Conservation (phyloP, 1,284 basidiomycete genomes). For the Jaminaea rosea region DNA sequence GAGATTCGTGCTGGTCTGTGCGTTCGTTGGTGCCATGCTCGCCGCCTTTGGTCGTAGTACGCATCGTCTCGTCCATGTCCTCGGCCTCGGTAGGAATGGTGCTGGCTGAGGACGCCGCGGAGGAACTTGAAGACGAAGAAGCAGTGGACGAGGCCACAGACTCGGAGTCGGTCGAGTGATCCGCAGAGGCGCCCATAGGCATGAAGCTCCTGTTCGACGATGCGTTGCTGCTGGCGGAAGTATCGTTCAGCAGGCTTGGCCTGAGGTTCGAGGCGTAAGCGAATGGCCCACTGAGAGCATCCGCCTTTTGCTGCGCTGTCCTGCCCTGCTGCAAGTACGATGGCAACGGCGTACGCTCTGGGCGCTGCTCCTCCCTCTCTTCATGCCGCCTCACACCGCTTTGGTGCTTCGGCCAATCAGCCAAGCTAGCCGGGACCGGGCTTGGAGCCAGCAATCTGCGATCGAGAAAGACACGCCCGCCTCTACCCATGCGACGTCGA, state of each 20-base stretch:
- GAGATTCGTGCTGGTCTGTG: constrained; percentile 7
- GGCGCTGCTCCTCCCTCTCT: constrained; percentile 4
- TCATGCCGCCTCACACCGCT: too few relatives aligned
- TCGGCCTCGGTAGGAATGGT: constrained; percentile 5
- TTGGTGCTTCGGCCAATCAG: constrained; percentile 26
- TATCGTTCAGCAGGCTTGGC: constrained; percentile 24
- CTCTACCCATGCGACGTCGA: constrained; percentile 41
- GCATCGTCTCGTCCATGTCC: constrained; percentile 4
- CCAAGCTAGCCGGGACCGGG: constrained; percentile 36
- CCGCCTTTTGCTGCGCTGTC: constrained; percentile 2
- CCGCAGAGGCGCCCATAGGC: constrained; percentile 13
- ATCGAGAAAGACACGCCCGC: constrained; percentile 43
- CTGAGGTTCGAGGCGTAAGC: constrained; percentile 32
- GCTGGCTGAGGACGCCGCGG: not conserved
- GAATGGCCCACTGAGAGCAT: constrained; percentile 22
- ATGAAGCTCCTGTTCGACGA: constrained; percentile 1
- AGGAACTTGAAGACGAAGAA: not conserved
- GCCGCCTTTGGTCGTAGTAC: constrained; percentile 2
- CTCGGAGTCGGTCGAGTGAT: constrained; percentile 31
- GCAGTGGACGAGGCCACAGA: constrained; percentile 26
- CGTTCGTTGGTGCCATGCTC: constrained; percentile 5
- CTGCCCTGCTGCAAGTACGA: constrained; percentile 2
- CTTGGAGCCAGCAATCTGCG: constrained; percentile 37
- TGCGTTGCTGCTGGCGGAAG: constrained; percentile 1
- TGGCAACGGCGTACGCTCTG: constrained; percentile 2